These are phyloP conservation scores for Agrostemma githago DNA, from an alignment of 148 eudicot genomes.

Conservation along the genomic window DNA sequence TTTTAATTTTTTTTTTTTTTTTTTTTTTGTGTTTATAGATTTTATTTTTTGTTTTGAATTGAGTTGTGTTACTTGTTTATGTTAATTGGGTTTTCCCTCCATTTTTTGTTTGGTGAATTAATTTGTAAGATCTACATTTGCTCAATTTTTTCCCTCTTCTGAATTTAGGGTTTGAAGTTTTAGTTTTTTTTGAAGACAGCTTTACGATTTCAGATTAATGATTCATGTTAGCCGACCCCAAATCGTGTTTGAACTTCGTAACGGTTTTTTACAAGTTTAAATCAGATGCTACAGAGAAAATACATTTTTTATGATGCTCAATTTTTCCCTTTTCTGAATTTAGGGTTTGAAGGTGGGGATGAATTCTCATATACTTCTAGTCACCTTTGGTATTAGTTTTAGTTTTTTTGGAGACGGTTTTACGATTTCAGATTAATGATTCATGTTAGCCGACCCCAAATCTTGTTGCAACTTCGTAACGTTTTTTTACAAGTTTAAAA, in stretches of 20 bases:
- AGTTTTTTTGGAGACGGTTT: too few species aligned
- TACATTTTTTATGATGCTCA: background rate
- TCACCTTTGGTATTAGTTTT: background rate
- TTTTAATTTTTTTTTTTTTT: background rate
- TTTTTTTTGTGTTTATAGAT: background rate
- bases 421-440: too few species aligned
- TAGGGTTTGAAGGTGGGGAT: slow-evolving; percentile 1
- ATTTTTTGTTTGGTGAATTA: slow-evolving; percentile 8
- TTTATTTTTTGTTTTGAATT: background rate
- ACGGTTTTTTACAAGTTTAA: too few species aligned
- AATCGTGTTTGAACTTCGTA: too few species aligned
- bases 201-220: too few species aligned
- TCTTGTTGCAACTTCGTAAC: too few species aligned
- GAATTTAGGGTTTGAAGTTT: slow-evolving; percentile 1
- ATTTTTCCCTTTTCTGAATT: background rate
- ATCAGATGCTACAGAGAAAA: too few species aligned
- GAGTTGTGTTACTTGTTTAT: background rate
- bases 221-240: too few species aligned
- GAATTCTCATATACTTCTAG: background rate
- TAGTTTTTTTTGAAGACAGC: too few species aligned
- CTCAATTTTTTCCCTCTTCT: background rate
- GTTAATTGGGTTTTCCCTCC: slow-evolving; percentile 10
- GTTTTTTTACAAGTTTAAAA: too few species aligned
- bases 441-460: too few species aligned
- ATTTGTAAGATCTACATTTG: slow-evolving; percentile 10